Percentiles rank a stretch among this genome's conserved stretches.
Conservation (phyloP, 2,329 filamentous ascomycete genomes). For the Triangularia verruculosa region DNA sequence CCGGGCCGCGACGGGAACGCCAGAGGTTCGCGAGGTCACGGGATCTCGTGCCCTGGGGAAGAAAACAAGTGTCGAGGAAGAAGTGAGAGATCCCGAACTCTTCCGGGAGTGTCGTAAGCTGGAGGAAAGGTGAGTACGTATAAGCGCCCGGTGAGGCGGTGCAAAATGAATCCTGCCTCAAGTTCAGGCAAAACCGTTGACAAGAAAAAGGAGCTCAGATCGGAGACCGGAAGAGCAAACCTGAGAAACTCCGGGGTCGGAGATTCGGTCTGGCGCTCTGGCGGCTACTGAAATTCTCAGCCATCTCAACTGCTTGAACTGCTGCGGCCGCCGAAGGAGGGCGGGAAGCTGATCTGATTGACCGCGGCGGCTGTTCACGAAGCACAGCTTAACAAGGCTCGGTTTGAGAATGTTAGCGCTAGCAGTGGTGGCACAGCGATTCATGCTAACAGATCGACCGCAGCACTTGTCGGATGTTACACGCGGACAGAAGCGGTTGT, state of each 20-base stretch:
- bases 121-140: background rate
- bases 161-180: constrained; percentile 4
- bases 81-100: background rate
- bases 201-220: constrained; percentile 1
- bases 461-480: background rate
- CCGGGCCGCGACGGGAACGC: background rate
- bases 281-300: constrained; percentile 13
- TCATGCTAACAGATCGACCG: constrained; percentile 4
- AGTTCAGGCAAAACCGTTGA: constrained; percentile 8
- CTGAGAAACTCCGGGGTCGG: constrained; percentile 1
- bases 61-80: background rate
- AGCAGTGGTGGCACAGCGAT: background rate
- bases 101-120: background rate
- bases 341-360: background rate
- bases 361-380: background rate
- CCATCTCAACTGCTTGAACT: constrained; percentile 3
- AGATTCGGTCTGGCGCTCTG: background rate
- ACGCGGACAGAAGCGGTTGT: background rate
- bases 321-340: background rate
- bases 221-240: background rate
- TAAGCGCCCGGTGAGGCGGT: constrained; percentile 10
- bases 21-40: constrained; percentile 2
- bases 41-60: background rate
- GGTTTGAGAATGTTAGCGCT: constrained; percentile 1
- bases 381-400: background rate